Percentiles rank a stretch among this genome's conserved stretches.
These are phyloP conservation scores for Sicyos baderoa DNA, from an alignment of 306 rosid species.

Conservation along the genomic window DNA sequence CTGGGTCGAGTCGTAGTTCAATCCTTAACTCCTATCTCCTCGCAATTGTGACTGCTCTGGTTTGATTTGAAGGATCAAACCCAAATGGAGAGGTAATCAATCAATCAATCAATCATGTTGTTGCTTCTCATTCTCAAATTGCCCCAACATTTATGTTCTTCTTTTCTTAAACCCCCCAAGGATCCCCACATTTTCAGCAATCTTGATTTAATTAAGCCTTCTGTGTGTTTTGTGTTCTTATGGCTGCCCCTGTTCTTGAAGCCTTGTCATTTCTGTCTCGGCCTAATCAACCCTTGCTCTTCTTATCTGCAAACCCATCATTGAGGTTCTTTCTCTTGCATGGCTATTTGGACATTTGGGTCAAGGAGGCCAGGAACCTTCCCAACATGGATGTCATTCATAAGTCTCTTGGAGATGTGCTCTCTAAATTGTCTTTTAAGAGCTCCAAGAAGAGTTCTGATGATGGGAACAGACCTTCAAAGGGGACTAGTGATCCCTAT, in stretches of 20 bases:
- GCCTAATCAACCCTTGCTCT: slow-evolving; percentile 48
- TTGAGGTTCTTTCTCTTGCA: slow-evolving; percentile 48
- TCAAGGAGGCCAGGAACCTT: slow-evolving; percentile 55
- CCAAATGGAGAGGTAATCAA: too few relatives aligned
- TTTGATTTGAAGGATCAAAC: too few relatives aligned
- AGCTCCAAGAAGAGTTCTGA: slow-evolving; percentile 28
- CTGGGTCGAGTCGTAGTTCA: too few relatives aligned
- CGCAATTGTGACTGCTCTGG: too few relatives aligned
- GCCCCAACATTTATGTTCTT: too few relatives aligned
- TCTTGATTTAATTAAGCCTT: too few relatives aligned
- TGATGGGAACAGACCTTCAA: slow-evolving; percentile 17
- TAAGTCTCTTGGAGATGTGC: slow-evolving; percentile 41
- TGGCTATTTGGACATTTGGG: slow-evolving; percentile 56
- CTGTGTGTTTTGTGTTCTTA: too few relatives aligned
- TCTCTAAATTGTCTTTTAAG: slow-evolving; percentile 33
- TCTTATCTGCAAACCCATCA: slow-evolving; percentile 38
- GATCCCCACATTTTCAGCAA: too few relatives aligned
- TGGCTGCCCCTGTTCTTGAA: slow-evolving; percentile 23
- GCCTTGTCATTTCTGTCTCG: slow-evolving; percentile 48
- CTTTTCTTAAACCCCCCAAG: too few relatives aligned
- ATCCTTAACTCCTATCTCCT: too few relatives aligned
- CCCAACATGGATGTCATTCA: slow-evolving; percentile 74
- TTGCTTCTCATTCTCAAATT: too few relatives aligned
- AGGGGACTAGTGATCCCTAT: slow-evolving; percentile 68
- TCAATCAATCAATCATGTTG: too few relatives aligned